phyloP scores from a whole-genome alignment of 768 basidiomycete species.

The Paxillus ammoniavirescens region DNA sequence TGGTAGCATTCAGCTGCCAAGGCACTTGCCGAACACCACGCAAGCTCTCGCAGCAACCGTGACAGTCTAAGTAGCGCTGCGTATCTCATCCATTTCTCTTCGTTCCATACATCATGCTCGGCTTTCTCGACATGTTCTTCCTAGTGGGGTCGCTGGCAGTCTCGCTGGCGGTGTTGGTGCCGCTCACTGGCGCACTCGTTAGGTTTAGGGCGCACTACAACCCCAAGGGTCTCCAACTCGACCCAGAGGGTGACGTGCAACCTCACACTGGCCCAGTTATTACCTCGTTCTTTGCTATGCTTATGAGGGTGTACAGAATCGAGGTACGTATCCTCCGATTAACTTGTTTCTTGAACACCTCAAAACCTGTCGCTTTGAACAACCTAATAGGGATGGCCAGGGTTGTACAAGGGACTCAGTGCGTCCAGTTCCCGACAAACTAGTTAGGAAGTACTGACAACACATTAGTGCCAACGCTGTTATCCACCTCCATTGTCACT shows the following conservation, averaged over 20 bases:
- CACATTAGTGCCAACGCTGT: conserved; percentile 45
- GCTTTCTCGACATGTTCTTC: conserved; percentile 39
- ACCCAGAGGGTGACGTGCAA: conserved; percentile 71
- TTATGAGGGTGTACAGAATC: conserved; percentile 63
- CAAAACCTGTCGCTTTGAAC: not conserved
- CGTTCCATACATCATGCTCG: conserved; percentile 28
- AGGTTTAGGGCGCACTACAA: conserved; percentile 84
- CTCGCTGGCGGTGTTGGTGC: conserved; percentile 57
- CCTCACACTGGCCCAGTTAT: conserved; percentile 79
- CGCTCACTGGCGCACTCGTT: conserved; percentile 62
- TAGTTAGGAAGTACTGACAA: conserved; percentile 38
- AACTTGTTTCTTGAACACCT: not conserved
- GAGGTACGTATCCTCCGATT: conserved; percentile 49
- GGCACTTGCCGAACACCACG: conserved; percentile 30
- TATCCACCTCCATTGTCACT: conserved; percentile 54
- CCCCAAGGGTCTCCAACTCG: conserved; percentile 79
- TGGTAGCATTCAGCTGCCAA: conserved; percentile 15
- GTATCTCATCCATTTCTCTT: not conserved
- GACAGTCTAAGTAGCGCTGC: no score
- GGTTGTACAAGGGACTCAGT: conserved; percentile 82
- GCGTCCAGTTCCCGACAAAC: conserved; percentile 16
- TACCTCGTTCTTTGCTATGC: conserved; percentile 72
- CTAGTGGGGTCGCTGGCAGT: conserved; percentile 45
- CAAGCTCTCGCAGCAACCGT: conserved; percentile 8
- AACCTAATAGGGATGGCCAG: conserved; percentile 54